Evolutionary conservation across 2,329 filamentous ascomycete species (phyloP).

Genomic region (Microcyclosporella mali): DNA sequence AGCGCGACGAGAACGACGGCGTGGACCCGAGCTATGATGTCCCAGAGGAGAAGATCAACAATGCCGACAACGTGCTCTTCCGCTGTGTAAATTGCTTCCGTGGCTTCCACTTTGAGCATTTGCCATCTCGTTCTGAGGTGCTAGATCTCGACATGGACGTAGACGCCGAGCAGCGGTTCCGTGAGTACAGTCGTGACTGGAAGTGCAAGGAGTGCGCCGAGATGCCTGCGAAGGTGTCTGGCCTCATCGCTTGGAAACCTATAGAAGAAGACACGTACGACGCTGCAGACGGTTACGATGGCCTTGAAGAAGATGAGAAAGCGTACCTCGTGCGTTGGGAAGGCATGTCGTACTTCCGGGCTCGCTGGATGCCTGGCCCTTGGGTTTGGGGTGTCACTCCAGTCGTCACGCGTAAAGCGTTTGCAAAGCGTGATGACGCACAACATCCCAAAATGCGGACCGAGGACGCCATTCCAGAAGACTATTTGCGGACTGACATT

Average conservation of each 20-base stretch:
- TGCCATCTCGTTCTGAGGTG: conserved; percentile 51
- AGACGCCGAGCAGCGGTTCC: conserved; percentile 56
- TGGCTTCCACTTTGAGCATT: conserved; percentile 77
- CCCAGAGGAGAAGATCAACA: conserved; percentile 61
- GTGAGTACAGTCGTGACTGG: conserved; percentile 70
- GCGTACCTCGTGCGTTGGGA: conserved; percentile 93
- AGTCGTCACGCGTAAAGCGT: conserved; percentile 62
- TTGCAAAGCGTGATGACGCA: conserved; percentile 62
- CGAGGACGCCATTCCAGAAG: conserved; percentile 78
- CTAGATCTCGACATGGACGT: conserved; percentile 43
- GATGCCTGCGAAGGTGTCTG: conserved; percentile 60
- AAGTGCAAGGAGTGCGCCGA: conserved; percentile 71
- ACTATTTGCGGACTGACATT: conserved; percentile 79
- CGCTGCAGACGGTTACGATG: conserved; percentile 47
- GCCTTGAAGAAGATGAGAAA: conserved; percentile 68
- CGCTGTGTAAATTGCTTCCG: conserved; percentile 72
- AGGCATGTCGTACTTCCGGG: conserved; percentile 70
- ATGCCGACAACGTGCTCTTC: conserved; percentile 69
- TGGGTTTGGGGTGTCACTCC: conserved; percentile 75
- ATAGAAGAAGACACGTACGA: conserved; percentile 51
- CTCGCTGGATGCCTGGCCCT: conserved; percentile 77
- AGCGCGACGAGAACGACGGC: conserved; percentile 71
- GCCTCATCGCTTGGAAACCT: conserved; percentile 85
- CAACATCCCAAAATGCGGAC: conserved; percentile 61
- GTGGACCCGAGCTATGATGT: conserved; percentile 68